Evolutionary conservation across 2,329 filamentous ascomycete genomes (phyloP).

Genomic region (Chaetomiaceae sp.): DNA sequence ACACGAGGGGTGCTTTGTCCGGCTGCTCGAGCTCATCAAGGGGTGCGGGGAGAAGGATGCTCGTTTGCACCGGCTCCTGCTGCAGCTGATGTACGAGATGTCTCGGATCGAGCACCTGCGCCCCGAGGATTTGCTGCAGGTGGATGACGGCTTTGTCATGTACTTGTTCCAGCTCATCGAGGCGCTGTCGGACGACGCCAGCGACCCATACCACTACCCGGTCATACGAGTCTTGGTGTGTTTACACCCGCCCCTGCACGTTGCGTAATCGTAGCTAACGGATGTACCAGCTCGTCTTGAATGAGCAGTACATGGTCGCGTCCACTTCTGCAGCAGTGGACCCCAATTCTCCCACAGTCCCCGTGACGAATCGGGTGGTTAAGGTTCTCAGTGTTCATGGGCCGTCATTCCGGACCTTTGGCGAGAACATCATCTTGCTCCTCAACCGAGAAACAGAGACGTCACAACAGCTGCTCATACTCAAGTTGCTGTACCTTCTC

Average conservation of each 20-base stretch:
- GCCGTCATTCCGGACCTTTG: conserved; percentile 83
- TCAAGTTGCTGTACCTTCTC: conserved; percentile 90
- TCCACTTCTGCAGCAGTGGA: conserved; percentile 50
- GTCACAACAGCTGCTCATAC: conserved; percentile 87
- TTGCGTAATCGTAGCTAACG: conserved; percentile 6
- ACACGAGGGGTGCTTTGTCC: conserved; percentile 74
- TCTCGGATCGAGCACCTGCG: conserved; percentile 81
- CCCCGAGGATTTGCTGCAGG: conserved; percentile 69
- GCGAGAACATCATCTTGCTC: conserved; percentile 92
- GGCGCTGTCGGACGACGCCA: conserved; percentile 75
- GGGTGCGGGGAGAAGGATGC: conserved; percentile 60
- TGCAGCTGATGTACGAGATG: conserved; percentile 95
- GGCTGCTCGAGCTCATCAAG: conserved; percentile 77
- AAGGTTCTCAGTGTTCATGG: conserved; percentile 83
- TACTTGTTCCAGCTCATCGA: conserved; percentile 87
- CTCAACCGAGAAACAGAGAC: conserved; percentile 94
- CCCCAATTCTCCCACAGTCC: conserved; percentile 39
- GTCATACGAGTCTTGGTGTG: conserved; percentile 87
- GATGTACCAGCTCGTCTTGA: conserved; percentile 70
- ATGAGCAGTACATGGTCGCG: conserved; percentile 95
- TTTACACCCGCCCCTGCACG: conserved; percentile 14
- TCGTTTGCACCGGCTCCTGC: conserved; percentile 70
- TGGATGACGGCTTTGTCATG: conserved; percentile 75
- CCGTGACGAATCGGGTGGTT: conserved; percentile 86
- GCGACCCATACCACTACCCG: conserved; percentile 93